Evolutionary conservation across 768 basidiomycete species (phyloP), one percentile per base, ranked within the genome.

Genomic region (Dacryopinax primogenitus): DNA sequence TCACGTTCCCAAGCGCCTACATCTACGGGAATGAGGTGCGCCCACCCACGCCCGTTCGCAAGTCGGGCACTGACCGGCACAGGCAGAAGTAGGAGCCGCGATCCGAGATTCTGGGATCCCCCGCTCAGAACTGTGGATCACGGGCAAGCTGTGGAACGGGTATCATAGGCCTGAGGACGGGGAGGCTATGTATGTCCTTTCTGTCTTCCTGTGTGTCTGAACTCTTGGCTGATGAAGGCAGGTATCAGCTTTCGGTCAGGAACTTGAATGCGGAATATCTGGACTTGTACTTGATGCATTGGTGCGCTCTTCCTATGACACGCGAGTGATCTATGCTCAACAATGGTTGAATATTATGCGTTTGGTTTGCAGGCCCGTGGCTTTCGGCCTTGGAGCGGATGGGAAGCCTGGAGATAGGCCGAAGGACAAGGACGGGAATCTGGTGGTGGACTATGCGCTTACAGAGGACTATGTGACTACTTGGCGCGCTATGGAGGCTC

Each of bases 211-310:
- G n/a, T n/a, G n/a, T n/a, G n/a, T n/a, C n/a, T n/a, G n/a, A n/a
- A n/a, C n/a, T n/a, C n/a, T n/a, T n/a, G n/a, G n/a, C n/a, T n/a
- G n/a, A n/a, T n/a, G n/a, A n/a, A n/a, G n/a, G n/a, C n/a, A n/a
- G n/a, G n/a, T n/a, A n/a, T n/a, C n/a, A n/a, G n/a, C n/a, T n/a
- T n/a, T n/a, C 86, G 0, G 78, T 88, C 7, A 67, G 74, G 9
- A 81, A 78, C 68, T 81, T 90, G 1, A 81, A 81, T 1, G 84
- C 82, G 0, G 80, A 85, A 41, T 90, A 90, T 73, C 78, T 92
- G 62, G 89, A 92, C 72, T 73, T 92, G 61, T 91, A 90, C 72
- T 76, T 92, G 62, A 87, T 90, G 66, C 88, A 90, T 71, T 91
- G 87, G 87, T n/a, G n/a, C n/a, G n/a, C n/a, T n/a, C n/a, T n/a